Evolutionary conservation across 2,329 filamentous ascomycete genomes (phyloP), one percentile per base, ranked within the genome.

Genomic region (Bipolaris bicolor): DNA sequence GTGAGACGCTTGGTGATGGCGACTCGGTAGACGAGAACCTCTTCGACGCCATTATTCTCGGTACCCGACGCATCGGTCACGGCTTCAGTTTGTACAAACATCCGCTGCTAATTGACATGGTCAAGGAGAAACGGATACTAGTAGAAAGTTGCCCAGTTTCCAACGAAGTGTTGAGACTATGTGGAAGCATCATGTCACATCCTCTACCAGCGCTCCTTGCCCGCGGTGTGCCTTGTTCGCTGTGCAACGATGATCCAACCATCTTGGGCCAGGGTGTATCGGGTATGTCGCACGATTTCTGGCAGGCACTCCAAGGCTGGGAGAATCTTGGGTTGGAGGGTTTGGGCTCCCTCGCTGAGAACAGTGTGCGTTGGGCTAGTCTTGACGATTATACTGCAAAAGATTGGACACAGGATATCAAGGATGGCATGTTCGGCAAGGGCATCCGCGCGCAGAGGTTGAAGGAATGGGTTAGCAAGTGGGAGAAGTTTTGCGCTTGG

Each of bases 401-500:
- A 7, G 86, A 88, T 44, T 97, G 93, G 92, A 76, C 83, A 20
- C 82, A 85, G 52, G 90, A 87, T 53, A 83, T 97, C 62, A 88
- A 86, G 57, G 86, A 90, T 61, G 93, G 91, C 0, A 88, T 88
- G 41, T 80, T 89, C 60, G 93, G 92, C 1, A 80, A 81, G 46
- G 87, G 91, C 0, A 66, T 89, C 51, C 89, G 95, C 73, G 90
- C 90, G 0, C 73, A 87, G 73, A 83, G 88, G 61, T 77, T 98
- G 75, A 86, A 87, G 73, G 84, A 93, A 75, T 97, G 93, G 91
- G 84, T 86, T 48, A 78, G 86, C 34, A 86, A 90, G 65, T 98
- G 93, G 87, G 94, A 98, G 80, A 84, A 86, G 70, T 98, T 95
- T 73, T 98, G 93, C 71, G 83, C 92, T 52, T 97, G 92, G 92